phyloP scores from a whole-genome alignment of 1,284 basidiomycete species.

The Anthracocystis walkeri region DNA sequence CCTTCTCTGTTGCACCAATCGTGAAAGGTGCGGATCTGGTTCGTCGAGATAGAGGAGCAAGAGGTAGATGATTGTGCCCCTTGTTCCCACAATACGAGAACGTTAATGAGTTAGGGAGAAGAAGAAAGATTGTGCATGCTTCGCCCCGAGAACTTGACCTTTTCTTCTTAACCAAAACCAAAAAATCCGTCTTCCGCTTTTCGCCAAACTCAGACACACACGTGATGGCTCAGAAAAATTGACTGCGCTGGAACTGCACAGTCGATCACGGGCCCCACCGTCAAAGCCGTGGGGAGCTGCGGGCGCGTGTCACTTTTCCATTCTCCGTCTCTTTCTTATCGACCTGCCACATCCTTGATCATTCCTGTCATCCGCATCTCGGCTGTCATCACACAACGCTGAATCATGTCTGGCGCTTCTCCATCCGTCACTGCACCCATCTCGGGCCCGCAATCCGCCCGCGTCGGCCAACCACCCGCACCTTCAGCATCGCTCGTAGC shows the following conservation, averaged over 20 bases:
- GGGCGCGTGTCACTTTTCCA: constrained; percentile 20
- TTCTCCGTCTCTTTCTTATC: background rate
- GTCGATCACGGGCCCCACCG: constrained; percentile 22
- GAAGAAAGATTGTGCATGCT: constrained; percentile 14
- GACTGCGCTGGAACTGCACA: background rate
- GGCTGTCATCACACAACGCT: background rate
- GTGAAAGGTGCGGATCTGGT: constrained; percentile 45
- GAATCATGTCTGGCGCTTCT: constrained; percentile 32
- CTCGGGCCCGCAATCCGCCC: constrained; percentile 53
- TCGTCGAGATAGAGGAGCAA: constrained; percentile 60
- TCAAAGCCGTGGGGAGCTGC: constrained; percentile 22
- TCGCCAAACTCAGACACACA: background rate
- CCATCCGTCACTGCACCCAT: constrained; percentile 56
- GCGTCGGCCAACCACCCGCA: constrained; percentile 47
- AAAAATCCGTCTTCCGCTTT: constrained; percentile 7
- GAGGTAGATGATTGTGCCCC: constrained; percentile 34
- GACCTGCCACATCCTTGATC: too few relatives aligned
- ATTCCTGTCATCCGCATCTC: background rate
- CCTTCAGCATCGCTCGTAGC: constrained; percentile 48
- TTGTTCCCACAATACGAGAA: constrained; percentile 61
- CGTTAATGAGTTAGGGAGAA: constrained; percentile 57
- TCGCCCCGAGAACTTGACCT: background rate
- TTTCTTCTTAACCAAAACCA: background rate
- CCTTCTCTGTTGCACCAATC: constrained; percentile 23
- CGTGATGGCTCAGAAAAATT: constrained; percentile 5